Evolutionary conservation across 1,284 basidiomycete genomes (phyloP).

Genomic region (Ceratobasidium sp.): DNA sequence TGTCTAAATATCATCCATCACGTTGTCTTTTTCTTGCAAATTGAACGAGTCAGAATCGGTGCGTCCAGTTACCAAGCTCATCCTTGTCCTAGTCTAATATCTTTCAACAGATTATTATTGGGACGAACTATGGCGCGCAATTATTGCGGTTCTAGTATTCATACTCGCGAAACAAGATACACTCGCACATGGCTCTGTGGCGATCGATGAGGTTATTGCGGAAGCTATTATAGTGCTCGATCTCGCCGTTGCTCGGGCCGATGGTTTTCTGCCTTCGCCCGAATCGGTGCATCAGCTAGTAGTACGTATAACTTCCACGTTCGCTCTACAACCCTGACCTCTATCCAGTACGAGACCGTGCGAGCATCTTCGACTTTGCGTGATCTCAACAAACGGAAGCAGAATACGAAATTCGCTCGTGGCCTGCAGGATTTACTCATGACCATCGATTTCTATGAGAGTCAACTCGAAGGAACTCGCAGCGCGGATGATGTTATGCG

Average conservation of each 20-base stretch:
- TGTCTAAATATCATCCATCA: constrained; percentile 69
- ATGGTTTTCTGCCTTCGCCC: constrained; percentile 69
- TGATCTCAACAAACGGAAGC: constrained; percentile 55
- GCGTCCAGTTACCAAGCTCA: constrained; percentile 45
- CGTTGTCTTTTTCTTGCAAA: constrained; percentile 68
- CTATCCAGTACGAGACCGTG: constrained; percentile 71
- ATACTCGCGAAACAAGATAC: constrained; percentile 66
- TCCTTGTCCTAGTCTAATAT: background rate
- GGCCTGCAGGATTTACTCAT: constrained; percentile 56
- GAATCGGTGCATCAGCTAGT: constrained; percentile 69
- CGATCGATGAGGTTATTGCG: background rate
- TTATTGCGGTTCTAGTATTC: constrained; percentile 69
- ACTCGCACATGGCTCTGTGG: constrained; percentile 58
- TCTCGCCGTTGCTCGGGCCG: constrained; percentile 66
- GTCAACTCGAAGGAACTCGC: constrained; percentile 62
- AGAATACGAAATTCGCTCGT: constrained; percentile 5
- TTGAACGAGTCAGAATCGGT: constrained; percentile 67
- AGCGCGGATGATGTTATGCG: constrained; percentile 68
- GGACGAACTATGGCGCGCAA: constrained; percentile 71
- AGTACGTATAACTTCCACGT: constrained; percentile 60
- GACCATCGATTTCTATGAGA: constrained; percentile 66
- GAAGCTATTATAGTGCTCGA: constrained; percentile 57
- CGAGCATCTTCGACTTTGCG: constrained; percentile 65
- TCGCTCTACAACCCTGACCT: constrained; percentile 17
- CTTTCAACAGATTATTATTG: constrained; percentile 69